Evolutionary conservation across 2,329 filamentous ascomycete species (phyloP).

Genomic region (Colletotrichum abscissum): DNA sequence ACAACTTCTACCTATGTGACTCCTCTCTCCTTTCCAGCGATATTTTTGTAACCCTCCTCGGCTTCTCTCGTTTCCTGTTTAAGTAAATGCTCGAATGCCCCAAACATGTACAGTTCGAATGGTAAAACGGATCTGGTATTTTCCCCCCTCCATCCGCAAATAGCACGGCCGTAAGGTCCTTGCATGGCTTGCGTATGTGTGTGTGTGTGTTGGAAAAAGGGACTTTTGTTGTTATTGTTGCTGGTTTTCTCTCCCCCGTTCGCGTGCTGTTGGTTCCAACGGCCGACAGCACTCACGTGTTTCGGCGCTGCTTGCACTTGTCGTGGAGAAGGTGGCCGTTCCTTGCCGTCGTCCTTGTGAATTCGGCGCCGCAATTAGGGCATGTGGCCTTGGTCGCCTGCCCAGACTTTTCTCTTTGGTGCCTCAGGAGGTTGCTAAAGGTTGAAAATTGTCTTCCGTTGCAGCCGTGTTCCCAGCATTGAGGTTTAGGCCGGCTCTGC

Average conservation of each 20-base stretch:
- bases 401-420: constrained; percentile 94
- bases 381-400: constrained; percentile 90
- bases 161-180: neutral
- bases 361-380: constrained; percentile 91
- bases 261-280: neutral
- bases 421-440: constrained; percentile 92
- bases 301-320: constrained; percentile 85
- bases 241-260: neutral
- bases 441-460: constrained; percentile 96
- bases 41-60: constrained; percentile 1
- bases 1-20: neutral
- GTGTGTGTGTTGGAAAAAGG: neutral
- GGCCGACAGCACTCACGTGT: constrained; percentile 42
- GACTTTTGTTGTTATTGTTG: constrained; percentile 9
- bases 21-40: neutral
- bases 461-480: constrained; percentile 97
- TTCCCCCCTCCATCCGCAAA: neutral
- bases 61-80: neutral
- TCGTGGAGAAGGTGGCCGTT: constrained; percentile 89
- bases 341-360: constrained; percentile 87
- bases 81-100: neutral
- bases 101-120: constrained; percentile 27
- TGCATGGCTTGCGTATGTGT: neutral
- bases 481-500: constrained; percentile 87
- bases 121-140: neutral